Conservation (phyloP, 106 monocot genomes). For the Iris macrosiphon region DNA sequence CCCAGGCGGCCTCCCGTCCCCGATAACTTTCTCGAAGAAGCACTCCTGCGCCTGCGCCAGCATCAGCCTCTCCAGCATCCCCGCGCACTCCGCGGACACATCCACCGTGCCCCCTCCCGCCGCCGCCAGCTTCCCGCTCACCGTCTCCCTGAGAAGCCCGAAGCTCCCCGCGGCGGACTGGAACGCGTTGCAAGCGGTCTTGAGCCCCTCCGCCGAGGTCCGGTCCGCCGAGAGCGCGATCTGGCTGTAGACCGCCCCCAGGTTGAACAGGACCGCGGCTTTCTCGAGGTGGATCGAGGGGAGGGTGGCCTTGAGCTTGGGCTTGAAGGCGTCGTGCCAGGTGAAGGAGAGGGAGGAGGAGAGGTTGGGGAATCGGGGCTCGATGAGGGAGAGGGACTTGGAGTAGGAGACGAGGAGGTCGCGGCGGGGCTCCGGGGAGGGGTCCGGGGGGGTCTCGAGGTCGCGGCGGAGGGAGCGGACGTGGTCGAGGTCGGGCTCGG, state of each 20-base stretch:
- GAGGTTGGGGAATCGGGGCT: constrained; percentile 58
- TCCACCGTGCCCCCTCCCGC: constrained; percentile 31
- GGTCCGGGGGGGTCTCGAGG: constrained; percentile 22
- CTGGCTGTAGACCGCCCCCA: constrained; percentile 68
- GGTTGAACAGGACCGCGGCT: constrained; percentile 67
- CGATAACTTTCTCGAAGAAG: constrained; percentile 62
- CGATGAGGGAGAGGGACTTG: constrained; percentile 51
- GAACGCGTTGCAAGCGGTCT: constrained; percentile 59
- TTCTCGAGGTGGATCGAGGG: constrained; percentile 63
- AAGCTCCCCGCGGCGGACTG: constrained; percentile 61
- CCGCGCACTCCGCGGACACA: constrained; percentile 51
- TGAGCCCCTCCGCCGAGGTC: constrained; percentile 24
- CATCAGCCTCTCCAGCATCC: constrained; percentile 84
- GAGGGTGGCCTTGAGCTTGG: constrained; percentile 47
- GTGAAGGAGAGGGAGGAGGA: constrained; percentile 50
- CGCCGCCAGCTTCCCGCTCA: constrained; percentile 14
- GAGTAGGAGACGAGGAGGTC: constrained; percentile 52
- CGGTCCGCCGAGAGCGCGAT: constrained; percentile 51
- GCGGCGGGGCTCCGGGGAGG: constrained; percentile 41
- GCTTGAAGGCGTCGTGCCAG: constrained; percentile 86
- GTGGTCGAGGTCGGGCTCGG: constrained; percentile 50
- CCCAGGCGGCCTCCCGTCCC: constrained; percentile 37
- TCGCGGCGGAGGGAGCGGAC: constrained; percentile 42
- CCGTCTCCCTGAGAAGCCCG: constrained; percentile 25
- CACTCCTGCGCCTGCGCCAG: constrained; percentile 94